A percentile compares a stretch with the other conserved stretches of the same genome.
Conservation (phyloP, 1,139 yeast genomes). For the Waltiozyma sp. region DNA sequence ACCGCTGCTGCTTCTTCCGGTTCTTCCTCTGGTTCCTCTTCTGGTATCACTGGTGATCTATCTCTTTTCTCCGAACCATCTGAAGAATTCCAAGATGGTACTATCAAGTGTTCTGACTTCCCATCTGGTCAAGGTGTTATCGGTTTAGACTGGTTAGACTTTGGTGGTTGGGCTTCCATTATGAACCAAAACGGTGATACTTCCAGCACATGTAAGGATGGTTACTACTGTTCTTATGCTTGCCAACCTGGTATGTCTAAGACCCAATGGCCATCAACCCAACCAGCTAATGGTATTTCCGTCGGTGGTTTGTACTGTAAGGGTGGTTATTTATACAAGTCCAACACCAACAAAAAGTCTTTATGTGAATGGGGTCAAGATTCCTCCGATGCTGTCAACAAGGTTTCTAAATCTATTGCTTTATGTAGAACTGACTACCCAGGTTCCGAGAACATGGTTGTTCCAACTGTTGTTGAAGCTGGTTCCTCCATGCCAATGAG, state of each 20-base stretch:
- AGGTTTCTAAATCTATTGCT: conserved; percentile 58
- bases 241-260: conserved; percentile 88
- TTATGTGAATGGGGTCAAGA: conserved; percentile 79
- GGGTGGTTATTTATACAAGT: conserved; percentile 56
- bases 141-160: conserved; percentile 65
- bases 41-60: conserved; percentile 43
- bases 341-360: conserved; percentile 44
- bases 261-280: conserved; percentile 73
- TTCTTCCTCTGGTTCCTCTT: conserved; percentile 24
- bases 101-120: conserved; percentile 61
- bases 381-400: conserved; percentile 58
- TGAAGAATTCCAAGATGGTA: conserved; percentile 68
- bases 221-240: conserved; percentile 87
- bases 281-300: conserved; percentile 66
- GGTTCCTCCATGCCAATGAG: conserved; percentile 60
- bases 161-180: conserved; percentile 91
- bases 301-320: conserved; percentile 72
- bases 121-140: conserved; percentile 91
- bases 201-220: conserved; percentile 62
- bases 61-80: conserved; percentile 41
- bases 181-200: conserved; percentile 47
- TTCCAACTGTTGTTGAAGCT: conserved; percentile 73
- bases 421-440: conserved; percentile 98
- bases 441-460: conserved; percentile 96
- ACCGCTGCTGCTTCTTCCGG: conserved; percentile 24